Conservation (phyloP, 2,329 filamentous ascomycete species). For the Paecilomyces sp. region DNA sequence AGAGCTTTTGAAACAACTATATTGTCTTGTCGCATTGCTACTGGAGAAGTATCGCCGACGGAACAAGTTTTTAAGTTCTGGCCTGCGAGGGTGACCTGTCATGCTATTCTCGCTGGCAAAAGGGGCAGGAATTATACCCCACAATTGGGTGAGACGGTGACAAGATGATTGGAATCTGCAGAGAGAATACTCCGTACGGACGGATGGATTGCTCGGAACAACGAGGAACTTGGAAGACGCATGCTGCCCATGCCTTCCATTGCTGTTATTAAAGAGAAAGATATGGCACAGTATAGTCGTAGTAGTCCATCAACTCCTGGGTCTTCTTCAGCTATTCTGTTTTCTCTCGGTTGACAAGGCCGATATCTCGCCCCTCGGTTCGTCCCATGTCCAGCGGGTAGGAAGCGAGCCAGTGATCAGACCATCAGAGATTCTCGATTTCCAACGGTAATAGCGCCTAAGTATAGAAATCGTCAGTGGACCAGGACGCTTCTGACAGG, state of each 20-base stretch:
- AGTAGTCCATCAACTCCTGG: not conserved
- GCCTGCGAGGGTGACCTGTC: not conserved
- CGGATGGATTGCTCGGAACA: not conserved
- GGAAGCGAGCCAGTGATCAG: not conserved
- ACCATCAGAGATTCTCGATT: not conserved
- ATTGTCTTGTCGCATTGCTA: not conserved
- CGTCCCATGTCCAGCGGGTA: not conserved
- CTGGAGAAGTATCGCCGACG: not conserved
- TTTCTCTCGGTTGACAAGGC: not conserved
- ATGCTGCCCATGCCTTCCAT: not conserved
- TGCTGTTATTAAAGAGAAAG: not conserved
- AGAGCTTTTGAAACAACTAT: not conserved
- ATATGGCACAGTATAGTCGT: not conserved
- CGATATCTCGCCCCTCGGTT: not conserved
- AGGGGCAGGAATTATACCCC: not conserved
- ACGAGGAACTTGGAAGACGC: not conserved
- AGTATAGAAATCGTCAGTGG: not conserved
- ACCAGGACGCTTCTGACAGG: not conserved
- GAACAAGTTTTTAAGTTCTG: not conserved
- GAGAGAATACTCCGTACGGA: not conserved
- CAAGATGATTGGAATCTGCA: not conserved
- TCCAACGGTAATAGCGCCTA: not conserved
- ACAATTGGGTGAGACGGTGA: not conserved
- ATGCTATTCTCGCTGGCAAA: not conserved
- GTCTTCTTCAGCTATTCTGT: not conserved